Conservation (phyloP, 345 rosid genomes). For the Eucalyptus marginata region DNA sequence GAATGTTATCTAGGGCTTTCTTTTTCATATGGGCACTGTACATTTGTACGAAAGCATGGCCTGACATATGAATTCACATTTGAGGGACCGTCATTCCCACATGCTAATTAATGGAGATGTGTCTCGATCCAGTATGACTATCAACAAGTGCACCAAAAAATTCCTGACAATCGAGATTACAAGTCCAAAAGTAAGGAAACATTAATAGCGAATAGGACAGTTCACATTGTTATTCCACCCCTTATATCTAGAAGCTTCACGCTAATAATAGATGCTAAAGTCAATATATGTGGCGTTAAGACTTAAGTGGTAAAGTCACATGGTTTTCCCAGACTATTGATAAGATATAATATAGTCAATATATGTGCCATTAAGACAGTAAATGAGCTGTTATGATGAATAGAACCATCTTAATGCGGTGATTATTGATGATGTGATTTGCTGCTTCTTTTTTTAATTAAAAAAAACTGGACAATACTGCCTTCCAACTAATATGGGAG, state of each 20-base stretch:
- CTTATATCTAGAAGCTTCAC: background rate
- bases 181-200: background rate
- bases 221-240: background rate
- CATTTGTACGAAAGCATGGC: background rate
- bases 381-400: background rate
- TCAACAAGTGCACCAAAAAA: background rate
- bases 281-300: background rate
- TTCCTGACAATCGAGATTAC: background rate
- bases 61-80: background rate
- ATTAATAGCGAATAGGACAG: background rate
- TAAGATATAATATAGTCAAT: background rate
- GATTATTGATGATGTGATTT: background rate
- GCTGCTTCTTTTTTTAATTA: background rate
- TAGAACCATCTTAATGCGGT: background rate
- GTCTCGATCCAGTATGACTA: background rate
- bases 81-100: background rate
- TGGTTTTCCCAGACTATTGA: background rate
- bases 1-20: background rate
- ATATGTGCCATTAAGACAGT: background rate
- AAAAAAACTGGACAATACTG: background rate
- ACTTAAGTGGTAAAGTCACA: background rate
- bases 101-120: background rate
- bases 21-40: background rate
- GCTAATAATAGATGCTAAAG: background rate
- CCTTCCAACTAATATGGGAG: background rate